These are phyloP conservation scores for Annulohypoxylon moriforme DNA, from an alignment of 495 filamentous ascomycete species.

Conservation along the genomic window DNA sequence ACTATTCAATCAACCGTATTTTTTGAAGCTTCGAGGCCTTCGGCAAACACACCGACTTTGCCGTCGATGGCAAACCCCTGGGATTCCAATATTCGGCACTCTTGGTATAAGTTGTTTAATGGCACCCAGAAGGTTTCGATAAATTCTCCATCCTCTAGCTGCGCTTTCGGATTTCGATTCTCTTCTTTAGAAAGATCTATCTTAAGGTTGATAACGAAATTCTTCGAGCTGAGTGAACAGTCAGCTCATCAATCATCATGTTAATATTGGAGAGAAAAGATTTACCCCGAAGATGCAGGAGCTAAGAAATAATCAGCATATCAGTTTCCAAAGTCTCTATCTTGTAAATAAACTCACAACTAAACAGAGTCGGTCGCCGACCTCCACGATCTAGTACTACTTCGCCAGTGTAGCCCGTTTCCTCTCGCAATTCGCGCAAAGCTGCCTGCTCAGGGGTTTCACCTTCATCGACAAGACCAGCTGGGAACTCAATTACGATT, in stretches of 20 bases:
- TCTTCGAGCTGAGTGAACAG: slow-evolving; percentile 70
- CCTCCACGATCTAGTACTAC: slow-evolving; percentile 47
- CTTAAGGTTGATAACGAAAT: slow-evolving; percentile 74
- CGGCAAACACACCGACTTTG: slow-evolving; percentile 76
- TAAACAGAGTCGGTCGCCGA: slow-evolving; percentile 75
- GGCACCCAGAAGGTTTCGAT: slow-evolving; percentile 79
- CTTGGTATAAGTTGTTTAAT: slow-evolving; percentile 65
- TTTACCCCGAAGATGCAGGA: slow-evolving; percentile 52
- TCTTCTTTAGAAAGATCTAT: slow-evolving; percentile 69
- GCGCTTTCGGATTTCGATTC: slow-evolving; percentile 69
- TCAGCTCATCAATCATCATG: slow-evolving; percentile 51
- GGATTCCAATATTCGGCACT: slow-evolving; percentile 66
- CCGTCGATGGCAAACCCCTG: slow-evolving; percentile 79
- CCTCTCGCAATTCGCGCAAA: slow-evolving; percentile 87
- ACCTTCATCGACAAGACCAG: slow-evolving; percentile 83
- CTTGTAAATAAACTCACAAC: slow-evolving; percentile 61
- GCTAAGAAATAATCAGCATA: slow-evolving; percentile 35
- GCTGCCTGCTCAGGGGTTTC: slow-evolving; percentile 84
- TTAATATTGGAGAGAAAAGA: background rate
- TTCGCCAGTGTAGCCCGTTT: slow-evolving; percentile 86
- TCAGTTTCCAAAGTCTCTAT: background rate
- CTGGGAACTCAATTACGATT: slow-evolving; percentile 83
- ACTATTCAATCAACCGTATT: slow-evolving; percentile 35
- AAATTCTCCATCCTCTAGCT: slow-evolving; percentile 80
- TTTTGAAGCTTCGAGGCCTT: slow-evolving; percentile 75